These are phyloP conservation scores for Brachypodium distachyon DNA, from an alignment of 202 grass and related monocot genomes.

Conservation along the genomic window DNA sequence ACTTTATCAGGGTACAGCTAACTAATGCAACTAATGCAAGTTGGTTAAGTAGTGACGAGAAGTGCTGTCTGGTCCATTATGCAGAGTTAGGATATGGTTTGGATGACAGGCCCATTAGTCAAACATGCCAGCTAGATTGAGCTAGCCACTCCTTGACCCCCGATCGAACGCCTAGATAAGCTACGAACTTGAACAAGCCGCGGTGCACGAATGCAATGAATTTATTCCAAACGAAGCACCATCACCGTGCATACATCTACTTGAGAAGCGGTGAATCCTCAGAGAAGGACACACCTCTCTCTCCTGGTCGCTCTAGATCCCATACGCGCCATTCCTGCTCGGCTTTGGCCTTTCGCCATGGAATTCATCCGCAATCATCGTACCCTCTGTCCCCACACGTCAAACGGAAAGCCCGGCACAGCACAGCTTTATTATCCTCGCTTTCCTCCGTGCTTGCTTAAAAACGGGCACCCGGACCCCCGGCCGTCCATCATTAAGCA, in stretches of 20 bases:
- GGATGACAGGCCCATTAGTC: not conserved
- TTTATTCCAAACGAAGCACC: too few relatives aligned
- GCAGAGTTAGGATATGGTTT: not conserved
- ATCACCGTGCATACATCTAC: too few relatives aligned
- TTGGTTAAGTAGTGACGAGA: not conserved
- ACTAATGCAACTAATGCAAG: not conserved
- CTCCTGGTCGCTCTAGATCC: not conserved
- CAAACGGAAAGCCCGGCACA: not conserved
- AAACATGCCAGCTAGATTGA: not conserved
- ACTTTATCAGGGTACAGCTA: not conserved
- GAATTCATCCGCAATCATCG: conserved; percentile 19
- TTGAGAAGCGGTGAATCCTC: not conserved
- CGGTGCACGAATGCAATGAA: too few relatives aligned
- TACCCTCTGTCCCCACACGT: conserved; percentile 8
- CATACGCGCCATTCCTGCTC: not conserved
- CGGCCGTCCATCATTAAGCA: not conserved
- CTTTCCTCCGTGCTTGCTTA: not conserved
- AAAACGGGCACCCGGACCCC: not conserved
- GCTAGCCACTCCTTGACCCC: conserved; percentile 17
- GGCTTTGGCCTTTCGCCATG: not conserved
- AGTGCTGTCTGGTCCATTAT: not conserved
- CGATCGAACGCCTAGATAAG: too few relatives aligned
- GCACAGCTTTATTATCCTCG: not conserved
- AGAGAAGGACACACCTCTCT: not conserved
- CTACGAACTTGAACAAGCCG: not conserved